phyloP scores from a whole-genome alignment of 208 protist species.

The Crithidia bombi region DNA sequence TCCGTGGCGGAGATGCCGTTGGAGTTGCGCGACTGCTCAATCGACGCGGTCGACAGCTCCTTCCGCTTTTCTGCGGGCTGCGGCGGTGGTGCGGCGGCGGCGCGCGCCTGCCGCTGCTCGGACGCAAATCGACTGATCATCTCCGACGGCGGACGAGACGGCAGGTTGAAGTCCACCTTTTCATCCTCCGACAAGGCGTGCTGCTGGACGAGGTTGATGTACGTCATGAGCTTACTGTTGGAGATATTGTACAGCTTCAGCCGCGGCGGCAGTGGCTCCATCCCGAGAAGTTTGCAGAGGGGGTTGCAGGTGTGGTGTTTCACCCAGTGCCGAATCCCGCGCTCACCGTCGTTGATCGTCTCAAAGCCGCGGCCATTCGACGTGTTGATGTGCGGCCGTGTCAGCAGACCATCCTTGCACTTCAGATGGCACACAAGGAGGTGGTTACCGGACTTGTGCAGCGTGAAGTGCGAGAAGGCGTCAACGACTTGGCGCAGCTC shows the following conservation, averaged over 20 bases:
- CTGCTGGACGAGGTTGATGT: constrained; percentile 30
- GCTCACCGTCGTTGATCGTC: constrained; percentile 38
- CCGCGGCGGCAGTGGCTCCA: constrained; percentile 25
- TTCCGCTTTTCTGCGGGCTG: neutral
- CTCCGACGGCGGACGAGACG: constrained; percentile 13
- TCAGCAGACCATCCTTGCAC: constrained; percentile 40
- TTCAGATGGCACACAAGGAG: constrained; percentile 45
- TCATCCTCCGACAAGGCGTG: constrained; percentile 12
- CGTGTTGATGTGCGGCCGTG: constrained; percentile 47
- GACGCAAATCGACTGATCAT: constrained; percentile 12
- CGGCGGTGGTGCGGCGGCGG: neutral
- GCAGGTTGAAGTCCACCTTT: constrained; percentile 23
- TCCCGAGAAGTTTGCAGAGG: constrained; percentile 23
- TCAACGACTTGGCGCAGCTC: constrained; percentile 49
- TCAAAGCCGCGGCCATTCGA: constrained; percentile 38
- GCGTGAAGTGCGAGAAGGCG: constrained; percentile 66
- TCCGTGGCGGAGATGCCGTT: neutral
- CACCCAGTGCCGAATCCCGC: constrained; percentile 38
- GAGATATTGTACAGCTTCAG: constrained; percentile 36
- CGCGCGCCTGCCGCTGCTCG: constrained; percentile 1
- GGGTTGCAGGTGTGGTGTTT: constrained; percentile 38
- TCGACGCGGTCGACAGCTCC: neutral
- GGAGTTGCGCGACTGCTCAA: constrained; percentile 6
- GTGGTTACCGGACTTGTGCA: constrained; percentile 29
- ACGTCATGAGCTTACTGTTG: constrained; percentile 20